Base-by-base conservation (phyloP, 2,329 filamentous ascomycete species). In the Endocalyx cinctus region DNA sequence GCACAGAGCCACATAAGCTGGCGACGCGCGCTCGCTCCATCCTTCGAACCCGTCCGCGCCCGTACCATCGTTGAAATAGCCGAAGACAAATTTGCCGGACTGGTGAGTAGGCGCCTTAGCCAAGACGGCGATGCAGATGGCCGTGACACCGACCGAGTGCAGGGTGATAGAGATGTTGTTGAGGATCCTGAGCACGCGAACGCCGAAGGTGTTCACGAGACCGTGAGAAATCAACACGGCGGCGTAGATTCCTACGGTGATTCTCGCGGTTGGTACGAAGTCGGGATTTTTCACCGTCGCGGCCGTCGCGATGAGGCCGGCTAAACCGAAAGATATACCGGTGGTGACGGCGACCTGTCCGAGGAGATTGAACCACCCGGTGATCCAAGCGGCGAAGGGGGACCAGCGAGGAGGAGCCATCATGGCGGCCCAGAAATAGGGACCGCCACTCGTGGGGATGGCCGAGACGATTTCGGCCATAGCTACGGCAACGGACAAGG, bases 111-210 rank as follows among this genome's bases (percentile, higher is more conserved):
- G 70, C 7, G 77, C 69, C 76, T 80, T 82, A 15, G 59, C 64
- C 29, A 83, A 57, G n/a, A 83, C 50, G 0, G 72, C 75, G 29
- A 72, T 37, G 23, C 63, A 39, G 28, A 65, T 54, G 30, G 64
- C 55, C 29, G 85, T 39, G 4, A 84, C 79, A 26, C 75, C 79
- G 1, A 70, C 69, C 0, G 63, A 73, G 0, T 82, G 86, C 82
- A 82, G 86, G 53, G 77, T 83, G 34, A 85, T 84, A 54, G 82
- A 85, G 29, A 84, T 57, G 47, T 82, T 84, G 53, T 85, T 85
- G 52, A 86, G 80, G 33, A 83, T 46, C 50, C 84, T 79, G 30
- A 86, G 59, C 34, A 64, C 51, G 33, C 67, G 73, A 5, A 76
- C 67, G 1, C 68, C 70, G 47, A 84, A 85, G 15, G 79, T 69